Evolutionary conservation across 352 stramenopile genomes (phyloP).

Genomic region (Phytophthora fragariaefolia): DNA sequence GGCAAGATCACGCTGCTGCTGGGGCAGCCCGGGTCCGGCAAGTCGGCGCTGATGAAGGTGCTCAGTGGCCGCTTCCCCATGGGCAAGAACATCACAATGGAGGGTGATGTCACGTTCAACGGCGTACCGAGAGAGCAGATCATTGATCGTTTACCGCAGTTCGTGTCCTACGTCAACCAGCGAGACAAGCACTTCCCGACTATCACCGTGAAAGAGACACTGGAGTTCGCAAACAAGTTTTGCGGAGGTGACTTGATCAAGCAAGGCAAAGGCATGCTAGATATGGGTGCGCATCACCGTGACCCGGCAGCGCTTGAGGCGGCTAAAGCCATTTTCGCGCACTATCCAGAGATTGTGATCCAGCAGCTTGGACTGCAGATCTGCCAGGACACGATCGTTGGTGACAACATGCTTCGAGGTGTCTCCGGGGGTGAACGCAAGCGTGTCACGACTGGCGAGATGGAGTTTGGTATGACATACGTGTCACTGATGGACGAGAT

Average conservation of each 20-base stretch:
- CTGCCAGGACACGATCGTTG: conserved; percentile 12
- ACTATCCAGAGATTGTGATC: conserved; percentile 49
- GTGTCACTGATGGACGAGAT: conserved; percentile 87
- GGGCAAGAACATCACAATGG: conserved; percentile 20
- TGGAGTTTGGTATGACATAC: conserved; percentile 78
- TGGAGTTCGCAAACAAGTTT: conserved; percentile 49
- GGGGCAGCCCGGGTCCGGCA: conserved; percentile 18
- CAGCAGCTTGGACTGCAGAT: conserved; percentile 40
- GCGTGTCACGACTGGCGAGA: conserved; percentile 79
- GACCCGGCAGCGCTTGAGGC: conserved; percentile 14
- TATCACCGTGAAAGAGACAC: conserved; percentile 58
- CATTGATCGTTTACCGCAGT: conserved; percentile 31
- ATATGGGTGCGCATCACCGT: conserved; percentile 1
- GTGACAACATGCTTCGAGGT: conserved; percentile 48
- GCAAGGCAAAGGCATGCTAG: conserved; percentile 11
- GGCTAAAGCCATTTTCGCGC: conserved; percentile 26
- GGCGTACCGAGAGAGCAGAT: conserved; percentile 10
- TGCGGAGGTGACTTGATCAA: conserved; percentile 27
- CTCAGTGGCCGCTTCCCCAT: conserved; percentile 25
- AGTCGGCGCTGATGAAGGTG: conserved; percentile 42
- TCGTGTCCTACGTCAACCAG: conserved; percentile 54
- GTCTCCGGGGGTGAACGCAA: conserved; percentile 73
- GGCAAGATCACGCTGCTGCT: conserved; percentile 24
- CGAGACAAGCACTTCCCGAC: conserved; percentile 56
- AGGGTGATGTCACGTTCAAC: conserved; percentile 18